A percentile compares a stretch with the other conserved stretches of the same genome.
These are phyloP conservation scores for Oenanthe sinensis DNA, from an alignment of 129 eudicot genomes.

Conservation along the genomic window DNA sequence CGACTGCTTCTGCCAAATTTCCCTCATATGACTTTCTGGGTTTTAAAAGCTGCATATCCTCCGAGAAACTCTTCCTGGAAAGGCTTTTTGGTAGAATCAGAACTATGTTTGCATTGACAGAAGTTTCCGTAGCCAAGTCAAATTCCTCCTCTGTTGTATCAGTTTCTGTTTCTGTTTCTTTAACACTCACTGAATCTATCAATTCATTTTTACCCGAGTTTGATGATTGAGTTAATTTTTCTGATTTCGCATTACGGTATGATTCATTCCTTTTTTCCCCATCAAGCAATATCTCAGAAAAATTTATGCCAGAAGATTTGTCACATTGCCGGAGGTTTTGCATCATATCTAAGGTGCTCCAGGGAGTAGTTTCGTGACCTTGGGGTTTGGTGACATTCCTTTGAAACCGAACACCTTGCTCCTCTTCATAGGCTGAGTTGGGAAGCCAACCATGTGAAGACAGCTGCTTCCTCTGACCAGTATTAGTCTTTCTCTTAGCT, in stretches of 20 bases:
- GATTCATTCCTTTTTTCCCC: slow-evolving; percentile 21
- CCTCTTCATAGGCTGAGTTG: slow-evolving; percentile 22
- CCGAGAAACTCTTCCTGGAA: slow-evolving; percentile 18
- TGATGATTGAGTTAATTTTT: slow-evolving; percentile 26
- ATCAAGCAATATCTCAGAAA: slow-evolving; percentile 16
- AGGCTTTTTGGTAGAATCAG: slow-evolving; percentile 33
- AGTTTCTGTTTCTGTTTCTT: slow-evolving; percentile 13
- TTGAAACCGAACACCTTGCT: slow-evolving; percentile 30
- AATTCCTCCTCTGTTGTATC: slow-evolving; percentile 16
- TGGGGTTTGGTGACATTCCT: slow-evolving; percentile 31
- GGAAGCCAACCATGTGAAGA: slow-evolving; percentile 19
- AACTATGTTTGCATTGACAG: slow-evolving; percentile 24
- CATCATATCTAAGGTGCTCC: neutral
- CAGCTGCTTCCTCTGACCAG: slow-evolving; percentile 19
- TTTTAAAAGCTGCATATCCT: slow-evolving; percentile 23
- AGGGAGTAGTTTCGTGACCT: slow-evolving; percentile 21
- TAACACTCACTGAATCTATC: slow-evolving; percentile 7
- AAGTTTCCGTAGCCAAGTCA: slow-evolving; percentile 14
- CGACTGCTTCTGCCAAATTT: slow-evolving; percentile 26
- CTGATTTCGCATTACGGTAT: slow-evolving; percentile 16
- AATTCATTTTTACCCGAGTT: slow-evolving; percentile 9
- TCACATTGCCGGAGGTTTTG: neutral
- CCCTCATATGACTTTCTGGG: slow-evolving; percentile 35
- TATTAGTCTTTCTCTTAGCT: slow-evolving; percentile 21
- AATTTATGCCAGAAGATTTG: slow-evolving; percentile 6